Evolutionary conservation across 1,139 yeast species (phyloP).

Genomic region (Saccharomyces hybrid): DNA sequence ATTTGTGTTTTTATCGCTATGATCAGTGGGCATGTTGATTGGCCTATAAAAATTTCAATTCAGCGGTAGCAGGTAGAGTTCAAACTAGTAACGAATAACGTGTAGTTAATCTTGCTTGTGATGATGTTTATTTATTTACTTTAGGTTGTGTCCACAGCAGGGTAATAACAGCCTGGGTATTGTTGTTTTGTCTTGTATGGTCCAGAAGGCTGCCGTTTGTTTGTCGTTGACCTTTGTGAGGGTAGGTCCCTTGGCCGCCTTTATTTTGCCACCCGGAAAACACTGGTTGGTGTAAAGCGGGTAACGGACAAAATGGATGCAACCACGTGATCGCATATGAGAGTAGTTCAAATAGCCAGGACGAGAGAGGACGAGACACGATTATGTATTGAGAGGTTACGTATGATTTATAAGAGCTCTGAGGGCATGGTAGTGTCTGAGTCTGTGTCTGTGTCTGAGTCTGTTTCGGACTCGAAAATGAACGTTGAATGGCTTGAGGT

Average conservation of each 20-base stretch:
- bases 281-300: not conserved
- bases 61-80: not conserved
- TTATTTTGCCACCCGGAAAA: not conserved
- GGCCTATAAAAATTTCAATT: slow-evolving; percentile 5
- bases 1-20: slow-evolving; percentile 9
- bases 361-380: not conserved
- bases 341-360: not conserved
- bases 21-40: slow-evolving; percentile 4
- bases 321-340: not conserved
- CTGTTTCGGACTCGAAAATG: not conserved
- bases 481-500: not conserved
- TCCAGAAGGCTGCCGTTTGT: not conserved
- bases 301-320: not conserved
- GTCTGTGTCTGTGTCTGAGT: not conserved
- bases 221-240: slow-evolving; percentile 1
- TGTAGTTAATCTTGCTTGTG: not conserved
- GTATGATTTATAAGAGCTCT: not conserved
- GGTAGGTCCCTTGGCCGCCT: slow-evolving; percentile 1
- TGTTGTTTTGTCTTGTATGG: not conserved
- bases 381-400: not conserved
- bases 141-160: not conserved
- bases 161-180: not conserved
- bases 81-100: not conserved
- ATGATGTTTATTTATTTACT: not conserved
- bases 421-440: not conserved